These are phyloP conservation scores for Fusarium ramigenum DNA, from an alignment of 2,329 filamentous ascomycete species.

Conservation along the genomic window DNA sequence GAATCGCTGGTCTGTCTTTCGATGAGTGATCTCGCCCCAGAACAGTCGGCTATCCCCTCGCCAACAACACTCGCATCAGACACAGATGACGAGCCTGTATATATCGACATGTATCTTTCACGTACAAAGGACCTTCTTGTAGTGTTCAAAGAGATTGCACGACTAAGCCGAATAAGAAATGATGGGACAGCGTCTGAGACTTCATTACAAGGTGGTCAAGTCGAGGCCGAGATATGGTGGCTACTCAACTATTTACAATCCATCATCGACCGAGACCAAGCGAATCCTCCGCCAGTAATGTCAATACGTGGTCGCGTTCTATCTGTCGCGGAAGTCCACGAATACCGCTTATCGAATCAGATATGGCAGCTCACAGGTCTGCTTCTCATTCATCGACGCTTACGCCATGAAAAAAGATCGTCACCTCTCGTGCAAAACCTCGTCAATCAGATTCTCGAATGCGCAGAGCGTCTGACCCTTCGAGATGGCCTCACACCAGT, in stretches of 20 bases:
- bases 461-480: conserved; percentile 20
- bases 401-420: conserved; percentile 12
- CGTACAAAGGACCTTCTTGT: conserved; percentile 22
- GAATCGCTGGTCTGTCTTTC: conserved; percentile 31
- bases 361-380: conserved; percentile 30
- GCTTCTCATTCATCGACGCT: conserved; percentile 25
- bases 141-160: conserved; percentile 32
- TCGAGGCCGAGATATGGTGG: conserved; percentile 16
- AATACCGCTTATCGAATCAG: conserved; percentile 29
- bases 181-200: neutral
- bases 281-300: conserved; percentile 19
- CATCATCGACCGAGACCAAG: conserved; percentile 22
- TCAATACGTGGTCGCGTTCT: conserved; percentile 13
- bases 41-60: conserved; percentile 23
- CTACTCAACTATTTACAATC: conserved; percentile 15
- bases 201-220: neutral
- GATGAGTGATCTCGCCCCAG: conserved; percentile 14
- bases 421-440: conserved; percentile 14
- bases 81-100: conserved; percentile 12
- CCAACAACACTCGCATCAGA: conserved; percentile 17
- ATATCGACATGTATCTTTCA: conserved; percentile 32
- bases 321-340: conserved; percentile 17
- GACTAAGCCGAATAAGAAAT: neutral
- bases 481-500: conserved; percentile 27
- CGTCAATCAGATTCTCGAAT: conserved; percentile 3